These are phyloP conservation scores for Oidium heveae DNA, from an alignment of 2,329 filamentous ascomycete genomes.

Conservation along the genomic window DNA sequence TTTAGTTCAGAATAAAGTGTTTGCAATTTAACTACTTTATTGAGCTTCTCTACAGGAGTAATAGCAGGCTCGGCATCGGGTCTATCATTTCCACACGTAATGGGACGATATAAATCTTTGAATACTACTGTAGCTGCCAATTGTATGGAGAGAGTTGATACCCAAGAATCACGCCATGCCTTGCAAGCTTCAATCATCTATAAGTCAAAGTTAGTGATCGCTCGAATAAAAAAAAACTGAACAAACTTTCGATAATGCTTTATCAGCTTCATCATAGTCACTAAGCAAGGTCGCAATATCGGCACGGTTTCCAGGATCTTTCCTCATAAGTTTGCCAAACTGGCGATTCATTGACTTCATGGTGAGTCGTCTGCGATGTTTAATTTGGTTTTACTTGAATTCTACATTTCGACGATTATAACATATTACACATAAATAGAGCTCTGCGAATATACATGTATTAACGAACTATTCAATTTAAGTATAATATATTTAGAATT, in stretches of 20 bases:
- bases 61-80: conserved; percentile 26
- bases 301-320: conserved; percentile 45
- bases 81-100: conserved; percentile 37
- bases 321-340: conserved; percentile 46
- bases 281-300: conserved; percentile 49
- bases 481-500: no score
- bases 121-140: conserved; percentile 40
- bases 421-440: no score
- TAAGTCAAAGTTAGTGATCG: conserved; percentile 4
- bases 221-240: neutral
- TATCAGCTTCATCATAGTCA: conserved; percentile 61
- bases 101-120: conserved; percentile 51
- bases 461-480: no score
- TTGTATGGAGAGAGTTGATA: conserved; percentile 43
- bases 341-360: conserved; percentile 54
- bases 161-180: conserved; percentile 58
- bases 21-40: conserved; percentile 38
- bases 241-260: conserved; percentile 43
- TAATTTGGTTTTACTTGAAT: no score
- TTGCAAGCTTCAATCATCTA: conserved; percentile 54
- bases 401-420: no score
- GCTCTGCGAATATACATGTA: no score
- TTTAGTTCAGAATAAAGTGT: conserved; percentile 46
- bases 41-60: conserved; percentile 36
- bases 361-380: conserved; percentile 1